Percentiles rank a stretch among this genome's conserved stretches.
Conservation (phyloP, 1,139 yeast species). For the Suhomyces yuchorum region DNA sequence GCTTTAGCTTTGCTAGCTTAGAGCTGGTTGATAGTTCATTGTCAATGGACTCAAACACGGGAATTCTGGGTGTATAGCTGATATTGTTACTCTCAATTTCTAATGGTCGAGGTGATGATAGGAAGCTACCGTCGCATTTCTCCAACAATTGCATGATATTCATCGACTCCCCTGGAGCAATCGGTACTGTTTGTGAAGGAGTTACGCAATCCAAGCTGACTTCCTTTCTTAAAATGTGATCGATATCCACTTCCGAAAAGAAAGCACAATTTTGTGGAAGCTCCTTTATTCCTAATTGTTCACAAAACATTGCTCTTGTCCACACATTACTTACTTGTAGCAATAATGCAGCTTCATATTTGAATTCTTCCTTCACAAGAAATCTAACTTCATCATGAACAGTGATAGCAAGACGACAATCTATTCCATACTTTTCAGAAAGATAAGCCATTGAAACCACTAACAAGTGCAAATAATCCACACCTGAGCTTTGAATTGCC, state of each 20-base stretch:
- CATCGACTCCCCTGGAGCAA: conserved; percentile 78
- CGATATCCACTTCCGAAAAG: conserved; percentile 92
- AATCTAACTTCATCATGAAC: conserved; percentile 96
- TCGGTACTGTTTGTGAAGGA: conserved; percentile 75
- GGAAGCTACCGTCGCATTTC: conserved; percentile 11
- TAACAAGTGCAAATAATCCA: conserved; percentile 86
- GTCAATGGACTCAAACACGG: conserved; percentile 28
- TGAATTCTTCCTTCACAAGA: conserved; percentile 71
- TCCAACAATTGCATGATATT: conserved; percentile 58
- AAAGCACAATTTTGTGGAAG: conserved; percentile 95
- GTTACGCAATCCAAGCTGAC: conserved; percentile 87
- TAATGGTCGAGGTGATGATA: background rate
- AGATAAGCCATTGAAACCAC: conserved; percentile 88
- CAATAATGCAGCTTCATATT: conserved; percentile 74
- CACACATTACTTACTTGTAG: conserved; percentile 88
- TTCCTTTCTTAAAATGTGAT: conserved; percentile 83
- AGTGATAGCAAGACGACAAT: conserved; percentile 80
- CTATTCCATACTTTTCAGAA: conserved; percentile 60
- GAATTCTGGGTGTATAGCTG: conserved; percentile 26
- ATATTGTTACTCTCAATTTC: conserved; percentile 7
- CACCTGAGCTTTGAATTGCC: conserved; percentile 98
- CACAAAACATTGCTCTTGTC: conserved; percentile 96
- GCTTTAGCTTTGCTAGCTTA: conserved; percentile 26
- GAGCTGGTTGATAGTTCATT: conserved; percentile 21
- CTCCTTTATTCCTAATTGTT: conserved; percentile 85